Evolutionary conservation across 805 yeast genomes (phyloP).

Genomic region (Candida multigemmis): DNA sequence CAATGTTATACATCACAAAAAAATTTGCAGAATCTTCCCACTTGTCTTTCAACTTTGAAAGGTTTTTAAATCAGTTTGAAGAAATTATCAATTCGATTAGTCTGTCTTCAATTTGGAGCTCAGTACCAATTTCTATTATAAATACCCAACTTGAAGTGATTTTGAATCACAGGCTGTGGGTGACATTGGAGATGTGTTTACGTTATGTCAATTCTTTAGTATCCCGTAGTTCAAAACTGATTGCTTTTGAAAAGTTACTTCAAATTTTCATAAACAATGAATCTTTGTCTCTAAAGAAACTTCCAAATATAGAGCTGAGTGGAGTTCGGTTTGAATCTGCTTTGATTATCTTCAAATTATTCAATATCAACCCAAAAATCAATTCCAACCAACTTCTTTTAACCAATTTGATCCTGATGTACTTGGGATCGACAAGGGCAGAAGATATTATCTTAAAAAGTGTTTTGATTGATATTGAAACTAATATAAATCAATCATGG

Average conservation of each 20-base stretch:
- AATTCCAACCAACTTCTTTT: constrained; percentile 41
- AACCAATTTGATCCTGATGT: constrained; percentile 37
- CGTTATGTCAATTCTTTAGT: too few species aligned
- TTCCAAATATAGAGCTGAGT: constrained; percentile 10
- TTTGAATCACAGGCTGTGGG: too few species aligned
- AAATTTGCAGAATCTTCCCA: constrained; percentile 43
- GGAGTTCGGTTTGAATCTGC: constrained; percentile 33
- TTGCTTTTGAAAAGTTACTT: constrained; percentile 42
- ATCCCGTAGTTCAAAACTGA: too few species aligned
- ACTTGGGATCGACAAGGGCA: constrained; percentile 52
- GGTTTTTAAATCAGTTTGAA: constrained; percentile 14
- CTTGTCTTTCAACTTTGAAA: constrained; percentile 18
- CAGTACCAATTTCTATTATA: constrained; percentile 36
- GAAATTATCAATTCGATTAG: constrained; percentile 6
- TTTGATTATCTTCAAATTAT: constrained; percentile 40
- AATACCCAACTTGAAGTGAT: constrained; percentile 62
- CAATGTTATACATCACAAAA: constrained; percentile 54
- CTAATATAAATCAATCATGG: constrained; percentile 50
- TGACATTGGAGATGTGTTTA: too few species aligned
- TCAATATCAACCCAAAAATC: constrained; percentile 32
- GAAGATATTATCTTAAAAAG: constrained; percentile 56
- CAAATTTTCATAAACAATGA: constrained; percentile 58
- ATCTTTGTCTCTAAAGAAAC: constrained; percentile 19
- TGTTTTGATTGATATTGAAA: constrained; percentile 51
- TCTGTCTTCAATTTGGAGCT: constrained; percentile 8